These are phyloP conservation scores for Fusarium algeriense DNA, from an alignment of 2,329 filamentous ascomycete species.

Conservation along the genomic window DNA sequence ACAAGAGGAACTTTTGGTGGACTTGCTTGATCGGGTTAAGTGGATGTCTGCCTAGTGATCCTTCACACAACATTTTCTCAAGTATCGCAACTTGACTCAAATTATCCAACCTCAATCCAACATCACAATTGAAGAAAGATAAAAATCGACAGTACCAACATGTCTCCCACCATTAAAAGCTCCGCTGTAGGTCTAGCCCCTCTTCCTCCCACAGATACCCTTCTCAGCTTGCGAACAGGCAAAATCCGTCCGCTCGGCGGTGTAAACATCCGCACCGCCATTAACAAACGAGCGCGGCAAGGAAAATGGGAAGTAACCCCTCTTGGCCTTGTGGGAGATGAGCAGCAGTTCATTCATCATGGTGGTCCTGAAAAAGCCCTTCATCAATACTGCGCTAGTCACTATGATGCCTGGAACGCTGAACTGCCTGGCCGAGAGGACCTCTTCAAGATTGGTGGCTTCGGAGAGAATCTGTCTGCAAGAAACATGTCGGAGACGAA, in stretches of 20 bases:
- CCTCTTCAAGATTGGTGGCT: slow-evolving; percentile 32
- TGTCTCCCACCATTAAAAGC: not conserved
- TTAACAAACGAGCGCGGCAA: slow-evolving; percentile 31
- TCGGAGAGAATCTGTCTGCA: slow-evolving; percentile 35
- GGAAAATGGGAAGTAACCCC: slow-evolving; percentile 23
- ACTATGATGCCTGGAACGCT: slow-evolving; percentile 33
- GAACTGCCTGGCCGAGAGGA: slow-evolving; percentile 23
- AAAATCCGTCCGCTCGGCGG: slow-evolving; percentile 30
- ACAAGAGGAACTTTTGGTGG: not conserved
- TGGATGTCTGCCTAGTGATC: slow-evolving; percentile 7
- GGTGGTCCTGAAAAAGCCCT: slow-evolving; percentile 34
- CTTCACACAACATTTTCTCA: not conserved
- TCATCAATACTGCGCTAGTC: slow-evolving; percentile 33
- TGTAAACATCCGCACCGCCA: slow-evolving; percentile 34
- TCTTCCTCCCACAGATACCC: slow-evolving; percentile 25
- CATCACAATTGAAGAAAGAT: not conserved
- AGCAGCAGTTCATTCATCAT: slow-evolving; percentile 31
- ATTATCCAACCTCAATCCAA: not conserved
- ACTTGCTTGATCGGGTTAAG: slow-evolving; percentile 25
- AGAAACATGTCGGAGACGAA: slow-evolving; percentile 31
- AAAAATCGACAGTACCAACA: not conserved
- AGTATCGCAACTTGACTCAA: not conserved
- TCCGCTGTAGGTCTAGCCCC: slow-evolving; percentile 28
- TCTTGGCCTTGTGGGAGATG: slow-evolving; percentile 31
- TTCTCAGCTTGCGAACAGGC: slow-evolving; percentile 36